Evolutionary conservation across 1,284 basidiomycete genomes (phyloP), one percentile per base, ranked within the genome.

Genomic region (Papiliotrema laurentii): DNA sequence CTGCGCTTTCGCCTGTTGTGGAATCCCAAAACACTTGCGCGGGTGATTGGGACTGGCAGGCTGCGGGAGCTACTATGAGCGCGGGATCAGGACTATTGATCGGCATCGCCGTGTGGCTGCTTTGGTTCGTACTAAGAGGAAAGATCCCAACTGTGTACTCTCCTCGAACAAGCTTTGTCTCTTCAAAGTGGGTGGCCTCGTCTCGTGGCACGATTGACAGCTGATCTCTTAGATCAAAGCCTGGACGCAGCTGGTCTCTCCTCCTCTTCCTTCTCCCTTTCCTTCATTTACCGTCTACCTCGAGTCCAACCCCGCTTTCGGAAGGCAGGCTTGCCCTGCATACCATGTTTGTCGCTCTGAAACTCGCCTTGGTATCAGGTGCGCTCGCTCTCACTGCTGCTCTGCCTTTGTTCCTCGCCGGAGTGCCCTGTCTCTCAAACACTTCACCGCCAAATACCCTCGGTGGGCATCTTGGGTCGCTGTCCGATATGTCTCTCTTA

Each of bases 401-500:
- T 16, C 76, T 89, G 13, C 86, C 87, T 2, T 67, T 89, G 14
- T 87, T 87, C 63, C 73, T 86, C 52, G 79, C 85, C 41, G 73
- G 77, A 22, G 82, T 78, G 0, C 85, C 86, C 1, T 89, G 86
- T 69, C 71, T 87, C 27, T 79, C 79, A 3, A 60, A 80, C 18
- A 79, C 80, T 1, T 74, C 78, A 5, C 68, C 75, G 0, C 58
- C 73, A 0, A 73, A 80, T 9, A 57, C 61, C 5, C 83, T 78
- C 51, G 77, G 77, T 22, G 86, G 87, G 2, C 76, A 77, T 4
- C 82, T 81, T 51, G 85, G 85, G 2, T 80, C 79, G 0, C 72
- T 89, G 16, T 81, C 85, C 49, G 86, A 89, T 62, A 78, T 89
- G 43, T 86, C 83, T 50, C 67, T 90, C 18, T 69, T 87, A 21